These are phyloP conservation scores for Mucor circinelloides DNA, from an alignment of 371 early-diverging fungal species.

Conservation along the genomic window DNA sequence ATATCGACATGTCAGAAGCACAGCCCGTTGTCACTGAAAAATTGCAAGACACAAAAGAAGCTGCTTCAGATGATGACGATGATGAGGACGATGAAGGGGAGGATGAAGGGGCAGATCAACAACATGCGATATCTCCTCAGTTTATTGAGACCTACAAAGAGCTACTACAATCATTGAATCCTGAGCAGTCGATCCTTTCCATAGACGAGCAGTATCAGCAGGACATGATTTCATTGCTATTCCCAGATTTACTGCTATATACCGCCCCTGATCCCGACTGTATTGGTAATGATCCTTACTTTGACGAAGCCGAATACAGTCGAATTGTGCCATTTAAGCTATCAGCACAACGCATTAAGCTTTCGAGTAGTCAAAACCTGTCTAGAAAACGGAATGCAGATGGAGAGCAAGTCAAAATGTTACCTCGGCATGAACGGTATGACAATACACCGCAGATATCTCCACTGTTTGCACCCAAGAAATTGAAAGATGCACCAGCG, in stretches of 20 bases:
- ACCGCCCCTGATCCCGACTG: conserved; percentile 48
- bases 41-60: background rate
- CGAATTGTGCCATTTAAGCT: conserved; percentile 43
- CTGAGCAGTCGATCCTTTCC: conserved; percentile 19
- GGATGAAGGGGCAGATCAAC: conserved; percentile 6
- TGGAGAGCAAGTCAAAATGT: conserved; percentile 25
- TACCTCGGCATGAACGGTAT: conserved; percentile 24
- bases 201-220: background rate
- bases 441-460: conserved; percentile 17
- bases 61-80: background rate
- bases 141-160: conserved; percentile 16
- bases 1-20: conserved; percentile 2
- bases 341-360: conserved; percentile 42
- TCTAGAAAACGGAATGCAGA: conserved; percentile 12
- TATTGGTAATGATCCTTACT: conserved; percentile 48
- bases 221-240: conserved; percentile 35
- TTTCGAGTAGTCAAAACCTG: conserved; percentile 16
- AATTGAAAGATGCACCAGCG: conserved; percentile 50
- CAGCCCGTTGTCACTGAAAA: background rate
- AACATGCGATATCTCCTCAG: conserved; percentile 9
- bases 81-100: conserved; percentile 12
- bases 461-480: conserved; percentile 53
- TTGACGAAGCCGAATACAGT: conserved; percentile 46
- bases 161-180: conserved; percentile 19
- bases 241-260: conserved; percentile 47